Evolutionary conservation across 2,329 filamentous ascomycete genomes (phyloP).

Genomic region (Camillea tinctor): DNA sequence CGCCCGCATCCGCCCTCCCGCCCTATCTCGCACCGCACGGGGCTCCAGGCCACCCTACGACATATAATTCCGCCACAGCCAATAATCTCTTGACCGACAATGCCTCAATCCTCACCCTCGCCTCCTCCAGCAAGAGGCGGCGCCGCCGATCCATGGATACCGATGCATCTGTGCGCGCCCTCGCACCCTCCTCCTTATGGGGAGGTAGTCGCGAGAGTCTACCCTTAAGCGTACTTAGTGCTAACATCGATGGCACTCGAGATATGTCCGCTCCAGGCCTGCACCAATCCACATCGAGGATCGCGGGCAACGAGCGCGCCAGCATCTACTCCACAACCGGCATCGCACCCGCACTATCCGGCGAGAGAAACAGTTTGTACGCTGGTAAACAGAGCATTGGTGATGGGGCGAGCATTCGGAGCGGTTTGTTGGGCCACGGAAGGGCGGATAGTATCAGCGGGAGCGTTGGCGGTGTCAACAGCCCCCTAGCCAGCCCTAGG

Average conservation of each 20-base stretch:
- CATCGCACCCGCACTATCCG: conserved; percentile 61
- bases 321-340: conserved; percentile 80
- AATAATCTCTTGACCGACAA: conserved; percentile 83
- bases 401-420: conserved; percentile 76
- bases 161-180: conserved; percentile 77
- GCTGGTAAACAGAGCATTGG: conserved; percentile 54
- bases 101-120: conserved; percentile 80
- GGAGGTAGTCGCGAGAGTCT: conserved; percentile 79
- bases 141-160: conserved; percentile 80
- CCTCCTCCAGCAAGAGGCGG: conserved; percentile 76
- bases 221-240: conserved; percentile 74
- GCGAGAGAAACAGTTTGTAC: conserved; percentile 81
- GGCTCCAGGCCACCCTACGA: conserved; percentile 56
- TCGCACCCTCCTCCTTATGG: conserved; percentile 81
- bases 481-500: conserved; percentile 60
- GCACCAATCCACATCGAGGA: conserved; percentile 46
- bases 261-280: conserved; percentile 49
- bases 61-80: conserved; percentile 75
- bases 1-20: conserved; percentile 71
- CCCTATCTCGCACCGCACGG: conserved; percentile 58
- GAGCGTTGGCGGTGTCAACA: conserved; percentile 64
- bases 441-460: conserved; percentile 80
- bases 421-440: conserved; percentile 72
- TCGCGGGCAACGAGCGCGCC: conserved; percentile 59
- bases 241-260: conserved; percentile 56